Evolutionary conservation across 192 early-diverging fungal genomes (phyloP), one percentile per base, ranked within the genome.

Genomic region (Phycomyces nitens): DNA sequence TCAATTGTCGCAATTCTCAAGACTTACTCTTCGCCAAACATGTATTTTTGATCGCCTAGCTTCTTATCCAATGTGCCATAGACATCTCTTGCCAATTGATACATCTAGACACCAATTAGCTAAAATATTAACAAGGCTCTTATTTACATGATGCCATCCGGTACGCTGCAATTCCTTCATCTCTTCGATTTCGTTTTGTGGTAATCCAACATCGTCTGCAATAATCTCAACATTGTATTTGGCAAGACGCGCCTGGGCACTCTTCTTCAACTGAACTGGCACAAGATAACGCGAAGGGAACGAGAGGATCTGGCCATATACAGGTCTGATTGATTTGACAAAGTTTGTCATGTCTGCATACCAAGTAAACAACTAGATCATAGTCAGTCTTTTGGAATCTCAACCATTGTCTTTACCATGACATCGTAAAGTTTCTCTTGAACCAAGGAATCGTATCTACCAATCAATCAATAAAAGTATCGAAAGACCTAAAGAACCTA

Each of bases 341-440:
- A 88, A 94, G 73, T 97, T 95, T 26, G 90, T 86, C 5, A 82
- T 68, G 50, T 94, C 94, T 7, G 91, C 68, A 59, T 88, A 97
- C 88, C 89, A 92, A 38, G 82, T 89, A 60, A 87, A 94, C 22
- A 95, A 71, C 80, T 76, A 26, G 12, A 49, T 7, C 0, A 26
- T 44, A 52, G 20, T 0, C 50, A 8, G 24, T 2, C 10, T 18
- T 40, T 68, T 47, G 21, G 23, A 60, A 57, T 55, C 5, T 29
- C 7, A 56, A 14, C 26, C 9, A 27, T 8, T 39, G 2, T 43
- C 7, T 71, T 39, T 78, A 87, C 85, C 60, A 93, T 67, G 7
- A 88, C 79, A 64, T 96, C 91, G 26, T 84, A 84, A 21, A 96
- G 72, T 24, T 81, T 85, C 29, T 91, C 86, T 64, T 94, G 89